Evolutionary conservation across 177 flowering plant species (phyloP).

Genomic region (Viscum album): DNA sequence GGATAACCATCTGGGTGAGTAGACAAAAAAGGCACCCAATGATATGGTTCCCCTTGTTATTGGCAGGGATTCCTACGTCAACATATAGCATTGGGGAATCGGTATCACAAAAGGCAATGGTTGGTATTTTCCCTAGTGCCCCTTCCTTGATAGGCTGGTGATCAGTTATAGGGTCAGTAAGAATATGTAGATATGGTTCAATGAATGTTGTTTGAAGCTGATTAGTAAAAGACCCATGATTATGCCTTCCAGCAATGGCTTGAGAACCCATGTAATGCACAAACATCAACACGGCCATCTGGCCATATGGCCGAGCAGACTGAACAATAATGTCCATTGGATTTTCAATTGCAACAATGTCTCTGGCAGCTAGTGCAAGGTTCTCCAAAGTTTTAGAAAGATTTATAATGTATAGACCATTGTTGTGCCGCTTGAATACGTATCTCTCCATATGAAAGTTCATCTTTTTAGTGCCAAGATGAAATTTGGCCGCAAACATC

Average conservation of each 20-base stretch:
- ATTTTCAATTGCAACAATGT: constrained; percentile 71
- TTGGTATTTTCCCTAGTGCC: constrained; percentile 72
- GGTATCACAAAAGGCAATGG: constrained; percentile 83
- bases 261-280: constrained; percentile 77
- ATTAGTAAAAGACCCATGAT: constrained; percentile 90
- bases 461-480: constrained; percentile 78
- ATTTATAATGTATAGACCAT: constrained; percentile 57
- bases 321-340: constrained; percentile 88
- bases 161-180: constrained; percentile 85
- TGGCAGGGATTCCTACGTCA: constrained; percentile 80
- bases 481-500: constrained; percentile 76
- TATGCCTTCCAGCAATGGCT: constrained; percentile 87
- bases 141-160: constrained; percentile 95
- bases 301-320: constrained; percentile 92
- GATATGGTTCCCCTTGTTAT: constrained; percentile 86
- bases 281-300: constrained; percentile 81
- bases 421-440: constrained; percentile 44
- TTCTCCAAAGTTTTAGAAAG: constrained; percentile 90
- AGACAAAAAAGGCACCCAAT: constrained; percentile 81
- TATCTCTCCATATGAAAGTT: constrained; percentile 84
- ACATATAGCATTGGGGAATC: constrained; percentile 77
- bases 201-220: constrained; percentile 80
- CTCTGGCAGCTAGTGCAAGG: constrained; percentile 74
- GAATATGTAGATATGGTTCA: constrained; percentile 76
- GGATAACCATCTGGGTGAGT: constrained; percentile 72